Evolutionary conservation across 164 flowering plant species (phyloP), one percentile per base, ranked within the genome.

Genomic region (Umbilicus rupestris): DNA sequence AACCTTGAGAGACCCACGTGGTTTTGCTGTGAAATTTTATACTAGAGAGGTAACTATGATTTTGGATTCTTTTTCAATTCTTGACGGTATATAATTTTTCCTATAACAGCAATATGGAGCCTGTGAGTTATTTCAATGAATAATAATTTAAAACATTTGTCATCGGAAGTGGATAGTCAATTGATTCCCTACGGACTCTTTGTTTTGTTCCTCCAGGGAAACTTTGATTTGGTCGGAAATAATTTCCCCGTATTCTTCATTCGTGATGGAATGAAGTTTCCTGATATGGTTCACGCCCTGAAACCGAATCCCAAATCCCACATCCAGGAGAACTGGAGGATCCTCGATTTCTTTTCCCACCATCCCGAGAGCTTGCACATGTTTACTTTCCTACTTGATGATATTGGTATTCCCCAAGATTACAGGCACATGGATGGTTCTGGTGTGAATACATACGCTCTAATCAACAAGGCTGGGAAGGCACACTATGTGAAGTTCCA

Each of bases 361-460:
- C 93, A 83, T 58, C 99, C 99, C 0, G 99, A 94, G 76, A 91
- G 97, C 74, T 69, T 89, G 81, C 84, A 88, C 83, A 89, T 82
- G 94, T 94, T 91, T 74, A 70, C 87, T 17, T 94, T 85, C 79
- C 83, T 94, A 72, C 88, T 84, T 62, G 99, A 94, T 68, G 99
- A 94, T 72, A 6, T 94, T 17, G 99, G 99, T 72, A 66, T 94
- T 67, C 97, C 99, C 44, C 88, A 78, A 65, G 89, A 94, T 68
- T 94, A 91, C 78, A 78, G 99, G 60, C 99, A 94, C 82, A 94
- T 94, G 96, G 97, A 91, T 2, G 99, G 97, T 16, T 87, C 81
- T 50, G 97, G 99, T 75, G 99, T 94, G 33, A 82, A 91, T 74
- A 85, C 99, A 63, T 91, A 87, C 57, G 85, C 88, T 41, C 81